These are phyloP conservation scores for Casaregolazyma suthepensis DNA, from an alignment of 1,139 yeast species.

Conservation along the genomic window DNA sequence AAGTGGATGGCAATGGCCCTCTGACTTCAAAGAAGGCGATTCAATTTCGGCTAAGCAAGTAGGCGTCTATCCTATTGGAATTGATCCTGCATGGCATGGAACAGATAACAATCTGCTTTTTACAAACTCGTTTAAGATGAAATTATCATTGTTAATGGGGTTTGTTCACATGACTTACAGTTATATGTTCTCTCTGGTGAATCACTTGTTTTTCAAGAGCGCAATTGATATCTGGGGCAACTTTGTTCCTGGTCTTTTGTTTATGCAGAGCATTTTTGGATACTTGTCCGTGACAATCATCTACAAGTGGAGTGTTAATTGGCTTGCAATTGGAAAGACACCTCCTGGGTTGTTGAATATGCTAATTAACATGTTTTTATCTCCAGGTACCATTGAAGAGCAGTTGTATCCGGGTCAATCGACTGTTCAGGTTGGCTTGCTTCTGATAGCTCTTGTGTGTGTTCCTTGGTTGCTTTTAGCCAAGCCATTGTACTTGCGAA, in stretches of 20 bases:
- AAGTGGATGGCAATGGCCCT: conserved; percentile 93
- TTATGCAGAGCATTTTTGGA: conserved; percentile 96
- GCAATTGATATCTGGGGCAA: conserved; percentile 85
- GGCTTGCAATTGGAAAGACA: conserved; percentile 67
- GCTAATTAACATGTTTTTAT: conserved; percentile 91
- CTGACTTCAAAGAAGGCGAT: conserved; percentile 56
- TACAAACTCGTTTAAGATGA: conserved; percentile 95
- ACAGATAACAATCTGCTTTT: conserved; percentile 86
- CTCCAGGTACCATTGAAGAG: conserved; percentile 87
- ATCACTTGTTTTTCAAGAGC: conserved; percentile 66
- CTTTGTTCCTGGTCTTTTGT: conserved; percentile 86
- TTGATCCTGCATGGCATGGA: conserved; percentile 97
- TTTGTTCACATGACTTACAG: conserved; percentile 93
- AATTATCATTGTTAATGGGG: conserved; percentile 90
- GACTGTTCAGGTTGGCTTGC: conserved; percentile 64
- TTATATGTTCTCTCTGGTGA: conserved; percentile 74
- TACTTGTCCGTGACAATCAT: conserved; percentile 76
- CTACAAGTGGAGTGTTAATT: conserved; percentile 92
- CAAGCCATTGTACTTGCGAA: conserved; percentile 74
- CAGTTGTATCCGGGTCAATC: conserved; percentile 81
- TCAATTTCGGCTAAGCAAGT: conserved; percentile 54
- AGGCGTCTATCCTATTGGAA: conserved; percentile 76
- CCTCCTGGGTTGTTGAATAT: conserved; percentile 94
- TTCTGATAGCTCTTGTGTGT: conserved; percentile 75
- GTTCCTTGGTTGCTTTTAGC: conserved; percentile 89